Evolutionary conservation across 768 basidiomycete genomes (phyloP).

Genomic region (Erythrobasidium yunnanense): DNA sequence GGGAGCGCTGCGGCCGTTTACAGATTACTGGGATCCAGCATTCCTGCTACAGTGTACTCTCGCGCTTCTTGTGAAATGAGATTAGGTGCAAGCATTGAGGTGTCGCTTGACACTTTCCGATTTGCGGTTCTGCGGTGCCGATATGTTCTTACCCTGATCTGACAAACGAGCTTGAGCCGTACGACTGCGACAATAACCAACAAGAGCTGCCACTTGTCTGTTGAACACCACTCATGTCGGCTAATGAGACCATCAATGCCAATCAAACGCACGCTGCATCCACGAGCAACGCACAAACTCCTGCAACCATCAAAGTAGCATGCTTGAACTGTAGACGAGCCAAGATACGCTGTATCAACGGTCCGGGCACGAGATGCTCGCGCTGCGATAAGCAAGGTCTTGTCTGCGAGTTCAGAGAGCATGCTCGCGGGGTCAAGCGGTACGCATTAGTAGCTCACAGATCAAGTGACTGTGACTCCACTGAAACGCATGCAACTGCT

Average conservation of each 20-base stretch:
- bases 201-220: neutral
- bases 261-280: too few relatives aligned
- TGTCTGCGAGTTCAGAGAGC: constrained; percentile 4
- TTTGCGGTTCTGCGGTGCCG: too few relatives aligned
- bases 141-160: too few relatives aligned
- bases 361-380: neutral
- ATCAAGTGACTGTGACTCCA: too few relatives aligned
- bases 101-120: neutral
- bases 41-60: neutral
- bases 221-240: too few relatives aligned
- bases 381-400: neutral
- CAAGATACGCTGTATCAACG: constrained; percentile 15
- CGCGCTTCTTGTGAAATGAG: neutral
- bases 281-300: too few relatives aligned
- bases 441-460: too few relatives aligned
- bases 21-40: neutral
- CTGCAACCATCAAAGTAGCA: constrained; percentile 8
- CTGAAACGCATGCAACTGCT: too few relatives aligned
- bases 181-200: neutral
- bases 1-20: neutral
- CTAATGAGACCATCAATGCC: too few relatives aligned
- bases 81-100: neutral
- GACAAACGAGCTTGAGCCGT: too few relatives aligned
- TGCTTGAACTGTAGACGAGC: neutral
- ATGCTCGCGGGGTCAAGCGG: constrained; percentile 1